Evolutionary conservation across 1,139 yeast species (phyloP).

Genomic region (Spathaspora jeffriesii): DNA sequence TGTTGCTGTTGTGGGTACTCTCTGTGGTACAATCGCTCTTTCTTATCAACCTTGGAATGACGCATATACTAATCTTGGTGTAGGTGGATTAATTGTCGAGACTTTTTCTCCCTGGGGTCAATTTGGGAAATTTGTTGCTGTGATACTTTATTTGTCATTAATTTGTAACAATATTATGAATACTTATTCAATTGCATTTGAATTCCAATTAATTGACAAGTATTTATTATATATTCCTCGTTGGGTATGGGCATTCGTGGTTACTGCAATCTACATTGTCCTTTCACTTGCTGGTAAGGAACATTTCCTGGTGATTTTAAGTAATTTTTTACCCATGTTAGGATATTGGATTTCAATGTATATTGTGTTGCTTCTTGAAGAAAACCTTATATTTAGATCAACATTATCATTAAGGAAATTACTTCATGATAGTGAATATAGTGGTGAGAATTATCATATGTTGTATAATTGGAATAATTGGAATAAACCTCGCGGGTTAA

Average conservation of each 20-base stretch:
- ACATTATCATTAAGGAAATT: conserved; percentile 40
- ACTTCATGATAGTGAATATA: conserved; percentile 58
- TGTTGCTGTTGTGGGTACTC: conserved; percentile 74
- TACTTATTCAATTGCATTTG: conserved; percentile 81
- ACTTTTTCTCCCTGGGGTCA: conserved; percentile 77
- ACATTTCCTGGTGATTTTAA: conserved; percentile 69
- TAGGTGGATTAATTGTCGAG: conserved; percentile 73
- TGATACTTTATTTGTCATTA: conserved; percentile 32
- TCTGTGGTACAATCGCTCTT: conserved; percentile 68
- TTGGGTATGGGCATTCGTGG: conserved; percentile 70
- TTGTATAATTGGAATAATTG: conserved; percentile 64
- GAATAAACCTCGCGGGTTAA: conserved; percentile 55
- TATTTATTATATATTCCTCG: conserved; percentile 68
- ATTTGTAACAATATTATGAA: conserved; percentile 49
- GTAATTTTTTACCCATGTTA: conserved; percentile 88
- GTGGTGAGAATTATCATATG: conserved; percentile 38
- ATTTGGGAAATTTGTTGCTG: conserved; percentile 55
- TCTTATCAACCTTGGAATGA: conserved; percentile 56
- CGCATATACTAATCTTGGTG: conserved; percentile 60
- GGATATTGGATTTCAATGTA: conserved; percentile 93
- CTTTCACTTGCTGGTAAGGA: conserved; percentile 75
- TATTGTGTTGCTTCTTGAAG: conserved; percentile 68
- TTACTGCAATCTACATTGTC: conserved; percentile 65
- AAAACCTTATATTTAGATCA: conserved; percentile 70
- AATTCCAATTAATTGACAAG: conserved; percentile 69